Base-by-base conservation (phyloP, 257 asterid species). In the Solanum dulcamara region DNA sequence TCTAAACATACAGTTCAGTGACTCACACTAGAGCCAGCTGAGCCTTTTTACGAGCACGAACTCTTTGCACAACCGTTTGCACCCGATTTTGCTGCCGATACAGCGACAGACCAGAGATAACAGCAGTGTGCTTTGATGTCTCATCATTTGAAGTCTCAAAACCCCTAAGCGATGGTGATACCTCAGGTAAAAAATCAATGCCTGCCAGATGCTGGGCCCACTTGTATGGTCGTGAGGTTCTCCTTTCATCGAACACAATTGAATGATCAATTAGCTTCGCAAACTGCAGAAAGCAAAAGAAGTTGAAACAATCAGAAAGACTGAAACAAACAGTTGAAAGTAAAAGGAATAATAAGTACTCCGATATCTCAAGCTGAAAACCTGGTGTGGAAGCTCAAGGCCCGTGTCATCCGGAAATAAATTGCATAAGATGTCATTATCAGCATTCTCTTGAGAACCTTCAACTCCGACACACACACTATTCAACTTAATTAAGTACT, bases 161-260 rank as follows among this genome's bases (percentile, higher is more conserved):
- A 74, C 85, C 91, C 22, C 93, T 86, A 88, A 92, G 85, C 87
- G 92, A 84, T 28, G 99, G 99, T 13, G 99, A 87, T 84, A 95
- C 91, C 94, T 97, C 99, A 3, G 98, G 99, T 91, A 97, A 89
- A 88, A 95, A 91, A 87, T 97, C 98, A 66, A 97, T 94, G 79
- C 99, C 99, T 51, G 99, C 98, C 90, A 97, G 91, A 91, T 95
- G 99, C 89, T 95, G 99, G 85, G 94, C 98, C 99, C 99, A 97
- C 89, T 92, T 97, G 90, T 94, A 97, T 28, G 99, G 99, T 59
- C 95, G 93, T 85, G 95, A 95, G 85, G 90, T 88, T 92, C 95
- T 90, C 87, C 84, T 90, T 87, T 88, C 96, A 91, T 93, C 96
- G 81, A 97, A 94, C 83, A 89, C 89, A 85, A 91, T 83, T 50